These are phyloP conservation scores for Oemleria cerasiformis DNA, from an alignment of 306 rosid genomes.

Conservation along the genomic window DNA sequence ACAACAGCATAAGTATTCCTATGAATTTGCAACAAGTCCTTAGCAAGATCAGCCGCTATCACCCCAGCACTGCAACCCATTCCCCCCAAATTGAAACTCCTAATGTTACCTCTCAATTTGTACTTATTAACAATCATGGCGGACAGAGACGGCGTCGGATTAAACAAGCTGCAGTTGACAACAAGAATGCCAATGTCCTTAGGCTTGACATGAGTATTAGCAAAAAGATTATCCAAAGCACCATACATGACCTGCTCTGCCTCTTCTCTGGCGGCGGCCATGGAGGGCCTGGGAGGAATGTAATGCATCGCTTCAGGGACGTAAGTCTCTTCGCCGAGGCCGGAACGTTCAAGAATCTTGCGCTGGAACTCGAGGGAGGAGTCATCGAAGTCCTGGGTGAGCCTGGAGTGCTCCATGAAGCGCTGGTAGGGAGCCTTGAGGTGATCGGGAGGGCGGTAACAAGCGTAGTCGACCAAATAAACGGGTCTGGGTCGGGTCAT, in stretches of 20 bases:
- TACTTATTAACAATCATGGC: slow-evolving; percentile 75
- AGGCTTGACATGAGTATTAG: slow-evolving; percentile 41
- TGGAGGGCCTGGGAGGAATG: slow-evolving; percentile 57
- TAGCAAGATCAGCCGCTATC: slow-evolving; percentile 68
- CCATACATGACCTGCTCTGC: slow-evolving; percentile 71
- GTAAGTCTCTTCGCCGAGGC: slow-evolving; percentile 69
- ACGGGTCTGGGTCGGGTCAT: slow-evolving; percentile 58
- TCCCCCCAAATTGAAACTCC: slow-evolving; percentile 77
- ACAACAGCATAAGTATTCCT: slow-evolving; percentile 68
- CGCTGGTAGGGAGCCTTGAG: slow-evolving; percentile 51
- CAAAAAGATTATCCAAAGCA: slow-evolving; percentile 57
- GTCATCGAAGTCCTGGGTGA: slow-evolving; percentile 57
- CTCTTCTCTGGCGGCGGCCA: slow-evolving; percentile 66
- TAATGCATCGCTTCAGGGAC: slow-evolving; percentile 66
- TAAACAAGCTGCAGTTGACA: slow-evolving; percentile 66
- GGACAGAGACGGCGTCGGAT: slow-evolving; percentile 68
- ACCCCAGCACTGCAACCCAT: slow-evolving; percentile 88
- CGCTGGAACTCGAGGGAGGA: slow-evolving; percentile 72
- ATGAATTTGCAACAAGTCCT: slow-evolving; percentile 61
- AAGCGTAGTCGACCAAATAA: slow-evolving; percentile 54
- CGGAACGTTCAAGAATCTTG: slow-evolving; percentile 62
- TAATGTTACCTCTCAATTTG: slow-evolving; percentile 59
- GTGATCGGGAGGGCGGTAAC: slow-evolving; percentile 56
- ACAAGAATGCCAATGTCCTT: slow-evolving; percentile 67
- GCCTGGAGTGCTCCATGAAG: slow-evolving; percentile 62